Base-by-base conservation (phyloP, 345 rosid species). In the Gossypium raimondii region DNA sequence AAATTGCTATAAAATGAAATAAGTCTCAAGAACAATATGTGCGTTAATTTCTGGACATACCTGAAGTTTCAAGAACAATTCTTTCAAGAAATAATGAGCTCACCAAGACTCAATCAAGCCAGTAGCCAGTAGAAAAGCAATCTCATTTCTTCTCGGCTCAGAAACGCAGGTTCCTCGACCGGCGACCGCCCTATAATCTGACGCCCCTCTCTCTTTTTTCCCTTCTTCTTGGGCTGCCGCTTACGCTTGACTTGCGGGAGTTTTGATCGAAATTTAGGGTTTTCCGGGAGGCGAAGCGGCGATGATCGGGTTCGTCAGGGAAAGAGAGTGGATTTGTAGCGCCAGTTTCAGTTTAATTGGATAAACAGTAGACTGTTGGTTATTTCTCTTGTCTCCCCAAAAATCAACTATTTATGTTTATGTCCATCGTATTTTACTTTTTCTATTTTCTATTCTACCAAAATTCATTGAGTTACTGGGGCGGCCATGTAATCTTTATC, bases 71-170 rank as follows among this genome's bases (percentile, higher is more conserved):
- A 7, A 94, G 90, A 74, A 75, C 48, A 77, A 94, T 74, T 18
- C 97, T 97, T 81, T 94, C 56, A 75, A 87, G 63, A 44, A 88
- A 85, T 34, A 76, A 90, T 94, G 73, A 92, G 18, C 16, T 81
- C 84, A 20, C 97, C 97, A 47, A 47, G 88, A 87, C 24, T 87
- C 98, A 73, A 87, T 80, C 97, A 97, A 90, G 11, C 41, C 41
- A 34, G 41, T 34, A 34, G 94, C 77, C 51, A 94, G 89, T 70
- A 92, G 88, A 85, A 94, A 94, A 56, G 97, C 97, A 27, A 87
- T 87, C 84, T 94, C 97, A 73, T 90, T 90, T 76, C 72, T 81
- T 75, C 76, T 78, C 81, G 76, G 67, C 88, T 84, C 16, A 85
- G 14, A 69, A 82, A 80, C 63, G 74, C 85, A 14, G 90, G 89